Evolutionary conservation across 2,329 filamentous ascomycete genomes (phyloP), one percentile per base, ranked within the genome.

Genomic region (Didymella glomerata): DNA sequence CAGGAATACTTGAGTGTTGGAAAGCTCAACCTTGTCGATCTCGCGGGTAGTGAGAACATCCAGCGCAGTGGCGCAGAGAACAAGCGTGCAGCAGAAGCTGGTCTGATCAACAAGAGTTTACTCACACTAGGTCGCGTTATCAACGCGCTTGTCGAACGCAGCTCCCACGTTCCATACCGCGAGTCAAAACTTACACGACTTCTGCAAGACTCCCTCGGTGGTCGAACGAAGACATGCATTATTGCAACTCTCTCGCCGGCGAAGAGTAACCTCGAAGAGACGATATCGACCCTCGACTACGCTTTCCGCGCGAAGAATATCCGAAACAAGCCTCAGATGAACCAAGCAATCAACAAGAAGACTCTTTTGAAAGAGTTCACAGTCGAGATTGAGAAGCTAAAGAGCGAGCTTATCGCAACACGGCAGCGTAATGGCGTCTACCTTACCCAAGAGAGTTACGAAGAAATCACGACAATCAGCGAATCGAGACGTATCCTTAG

Each of bases 241-340:
- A 98, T 99, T 71, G 95, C 95, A 6, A 99, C 95, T 0, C 86
- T 99, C 40, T 98, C 95, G 2, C 93, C 95, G 1, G 92, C 93
- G 8, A 96, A 95, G 77, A 93, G 90, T 78, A 99, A 98, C 69
- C 83, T 99, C 1, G 95, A 99, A 73, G 95, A 99, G 78, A 99
- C 96, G 0, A 98, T 99, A 60, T 98, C 95, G 0, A 99, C 96
- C 0, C 84, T 99, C 1, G 95, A 99, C 76, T 99, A 99, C 74
- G 96, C 95, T 11, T 98, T 98, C 79, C 87, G 95, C 46, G 95
- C 95, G 16, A 99, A 99, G 82, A 98, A 99, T 68, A 99, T 99
- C 70, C 90, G 92, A 48, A 99, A 99, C 78, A 97, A 97, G 78
- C 96, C 95, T 0, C 95, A 99, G 73, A 85, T 96, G 69, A 99